phyloP scores from a whole-genome alignment of 495 filamentous ascomycete species.

The Lentithecium fluviatile region DNA sequence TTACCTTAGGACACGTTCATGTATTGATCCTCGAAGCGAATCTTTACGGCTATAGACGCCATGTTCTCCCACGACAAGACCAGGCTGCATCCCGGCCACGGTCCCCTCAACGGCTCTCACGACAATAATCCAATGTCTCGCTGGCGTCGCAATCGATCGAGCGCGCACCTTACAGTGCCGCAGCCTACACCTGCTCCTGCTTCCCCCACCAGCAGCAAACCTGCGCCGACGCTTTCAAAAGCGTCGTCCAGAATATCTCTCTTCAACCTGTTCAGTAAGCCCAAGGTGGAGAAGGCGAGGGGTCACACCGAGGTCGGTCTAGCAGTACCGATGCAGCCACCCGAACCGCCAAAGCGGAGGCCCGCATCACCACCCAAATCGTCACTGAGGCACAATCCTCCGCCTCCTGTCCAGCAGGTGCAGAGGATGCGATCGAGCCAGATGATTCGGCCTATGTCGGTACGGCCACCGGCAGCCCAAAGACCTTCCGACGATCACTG shows the following conservation, averaged over 20 bases:
- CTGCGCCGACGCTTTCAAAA: conserved; percentile 30
- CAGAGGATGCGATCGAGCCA: conserved; percentile 19
- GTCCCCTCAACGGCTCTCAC: not conserved
- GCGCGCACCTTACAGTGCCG: conserved; percentile 12
- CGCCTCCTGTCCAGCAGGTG: conserved; percentile 16
- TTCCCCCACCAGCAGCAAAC: conserved; percentile 12
- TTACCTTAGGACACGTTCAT: conserved; percentile 21
- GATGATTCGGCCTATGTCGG: conserved; percentile 24
- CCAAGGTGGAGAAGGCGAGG: conserved; percentile 45
- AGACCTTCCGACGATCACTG: conserved; percentile 45
- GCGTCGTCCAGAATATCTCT: conserved; percentile 44
- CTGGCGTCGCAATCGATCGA: conserved; percentile 29
- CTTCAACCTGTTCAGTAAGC: conserved; percentile 45
- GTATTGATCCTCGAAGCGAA: conserved; percentile 19
- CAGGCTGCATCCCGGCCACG: conserved; percentile 13
- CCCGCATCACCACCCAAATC: conserved; percentile 24
- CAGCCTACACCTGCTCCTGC: conserved; percentile 11
- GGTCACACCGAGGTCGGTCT: conserved; percentile 43
- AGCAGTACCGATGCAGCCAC: conserved; percentile 30
- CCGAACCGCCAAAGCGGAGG: conserved; percentile 14
- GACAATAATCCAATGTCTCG: conserved; percentile 23
- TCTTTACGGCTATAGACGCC: conserved; percentile 22
- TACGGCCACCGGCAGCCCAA: conserved; percentile 16
- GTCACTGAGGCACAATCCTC: conserved; percentile 24
- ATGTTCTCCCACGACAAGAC: conserved; percentile 31